Base-by-base conservation (phyloP, 1,139 yeast species). In the Protomyces inouyei region DNA sequence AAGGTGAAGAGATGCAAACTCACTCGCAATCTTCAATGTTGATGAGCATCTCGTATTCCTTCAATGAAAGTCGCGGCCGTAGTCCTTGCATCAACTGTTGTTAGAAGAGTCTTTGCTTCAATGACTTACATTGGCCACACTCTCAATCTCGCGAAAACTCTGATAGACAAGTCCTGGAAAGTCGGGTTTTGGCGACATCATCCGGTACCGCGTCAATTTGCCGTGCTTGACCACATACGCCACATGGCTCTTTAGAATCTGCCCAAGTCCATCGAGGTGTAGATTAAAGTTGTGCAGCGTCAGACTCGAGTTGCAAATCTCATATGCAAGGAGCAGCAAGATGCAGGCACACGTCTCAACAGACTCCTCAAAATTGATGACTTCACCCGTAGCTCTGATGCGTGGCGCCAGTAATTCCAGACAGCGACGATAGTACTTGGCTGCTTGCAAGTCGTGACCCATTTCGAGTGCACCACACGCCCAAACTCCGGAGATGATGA, bases 381-480 rank as follows among this genome's bases (percentile, higher is more conserved):
- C 25, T 18, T 43, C 48, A 6, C 48, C 48, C 14, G 23, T 43
- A 5, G 25, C 48, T 43, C 18, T 43, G 12, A 43, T 43, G 48
- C 48, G 48, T 18, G 48, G 48, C 12, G 48, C 48, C 2, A 53
- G 56, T 8, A 18, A 45, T 18, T 37, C 32, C n/a, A 53, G 21
- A n/a, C 56, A 53, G 5, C 43, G 56, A 12, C 56, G 25, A 18
- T 53, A 53, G 28, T 53, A 53, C n/a, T 21, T 37, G 56, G 46
- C 40, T 5, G 56, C 45, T 3, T 53, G 56, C n/a, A 43, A 21
- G 3, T 21, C 46, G 21, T 53, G 56, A 2, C 56, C 56, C 36
- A 53, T 18, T 10, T 53, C 40, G 35, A 53, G 35, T 9, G 56
- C 56, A 12, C 56, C 56, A 37, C 56, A 53, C 9, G 56, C 56